A percentile compares a stretch with the other conserved stretches of the same genome.
Conservation (phyloP, 306 rosid genomes). For the Calophaca sinica region DNA sequence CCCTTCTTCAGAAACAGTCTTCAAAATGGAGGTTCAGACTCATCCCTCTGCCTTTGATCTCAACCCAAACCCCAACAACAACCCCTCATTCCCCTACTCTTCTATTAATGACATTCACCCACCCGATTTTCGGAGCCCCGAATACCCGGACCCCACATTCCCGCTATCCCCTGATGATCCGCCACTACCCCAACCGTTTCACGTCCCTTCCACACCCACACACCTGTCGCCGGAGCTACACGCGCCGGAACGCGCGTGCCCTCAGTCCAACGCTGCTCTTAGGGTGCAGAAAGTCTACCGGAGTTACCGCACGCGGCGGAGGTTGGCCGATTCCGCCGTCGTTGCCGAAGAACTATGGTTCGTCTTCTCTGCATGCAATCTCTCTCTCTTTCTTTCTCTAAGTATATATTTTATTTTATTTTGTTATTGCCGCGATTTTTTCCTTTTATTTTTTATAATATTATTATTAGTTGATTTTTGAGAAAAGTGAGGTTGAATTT, state of each 20-base stretch:
- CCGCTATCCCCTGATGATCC: constrained; percentile 1
- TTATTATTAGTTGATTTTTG: not conserved
- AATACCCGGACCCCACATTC: constrained; percentile 14
- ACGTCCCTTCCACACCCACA: not conserved
- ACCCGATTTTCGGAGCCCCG: constrained; percentile 36
- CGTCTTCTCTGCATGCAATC: constrained; percentile 35
- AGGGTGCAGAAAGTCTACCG: constrained; percentile 78
- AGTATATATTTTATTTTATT: not conserved
- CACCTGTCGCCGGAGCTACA: not conserved
- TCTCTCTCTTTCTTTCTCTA: not conserved
- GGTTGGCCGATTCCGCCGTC: constrained; percentile 92
- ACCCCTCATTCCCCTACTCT: constrained; percentile 11
- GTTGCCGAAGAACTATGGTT: constrained; percentile 93
- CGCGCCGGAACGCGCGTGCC: constrained; percentile 35
- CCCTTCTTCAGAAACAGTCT: not conserved
- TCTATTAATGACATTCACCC: constrained; percentile 32
- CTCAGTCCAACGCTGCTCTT: constrained; percentile 61
- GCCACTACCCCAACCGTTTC: not conserved
- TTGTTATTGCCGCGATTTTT: not conserved
- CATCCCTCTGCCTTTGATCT: constrained; percentile 37
- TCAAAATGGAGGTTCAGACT: constrained; percentile 42
- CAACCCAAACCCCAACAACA: constrained; percentile 10
- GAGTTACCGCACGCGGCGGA: constrained; percentile 90
- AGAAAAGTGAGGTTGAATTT: constrained; percentile 26
- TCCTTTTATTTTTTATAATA: not conserved